Conservation (phyloP, 2,329 filamentous ascomycete genomes). For the Huntiella abstrusa region DNA sequence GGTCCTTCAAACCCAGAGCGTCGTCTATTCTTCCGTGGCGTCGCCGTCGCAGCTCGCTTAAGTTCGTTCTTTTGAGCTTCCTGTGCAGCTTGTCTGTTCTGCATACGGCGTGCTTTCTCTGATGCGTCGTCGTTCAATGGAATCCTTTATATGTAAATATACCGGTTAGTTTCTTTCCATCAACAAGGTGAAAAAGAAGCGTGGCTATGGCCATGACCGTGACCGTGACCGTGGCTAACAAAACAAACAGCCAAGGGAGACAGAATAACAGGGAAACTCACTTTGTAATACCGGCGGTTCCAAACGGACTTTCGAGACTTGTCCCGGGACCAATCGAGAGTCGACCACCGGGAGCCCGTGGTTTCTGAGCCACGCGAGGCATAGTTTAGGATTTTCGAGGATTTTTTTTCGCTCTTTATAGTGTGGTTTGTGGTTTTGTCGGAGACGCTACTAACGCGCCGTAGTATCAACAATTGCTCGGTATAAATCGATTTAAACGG, state of each 20-base stretch:
- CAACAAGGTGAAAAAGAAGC: neutral
- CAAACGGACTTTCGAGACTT: constrained; percentile 33
- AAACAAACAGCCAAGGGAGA: constrained; percentile 4
- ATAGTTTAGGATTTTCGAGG: constrained; percentile 20
- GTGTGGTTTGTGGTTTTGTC: neutral
- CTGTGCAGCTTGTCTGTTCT: constrained; percentile 73
- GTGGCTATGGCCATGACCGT: constrained; percentile 1
- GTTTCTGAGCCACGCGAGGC: constrained; percentile 38
- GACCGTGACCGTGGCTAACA: constrained; percentile 10
- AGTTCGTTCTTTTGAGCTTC: constrained; percentile 86
- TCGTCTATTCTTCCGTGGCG: constrained; percentile 44
- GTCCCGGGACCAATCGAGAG: constrained; percentile 22
- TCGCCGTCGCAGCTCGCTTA: constrained; percentile 53
- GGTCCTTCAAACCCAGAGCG: constrained; percentile 37
- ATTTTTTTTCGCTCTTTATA: neutral
- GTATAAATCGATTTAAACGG: too few relatives aligned
- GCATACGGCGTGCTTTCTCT: constrained; percentile 75
- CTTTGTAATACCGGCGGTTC: constrained; percentile 32
- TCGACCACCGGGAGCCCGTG: constrained; percentile 30
- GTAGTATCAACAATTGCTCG: neutral
- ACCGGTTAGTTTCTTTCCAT: neutral
- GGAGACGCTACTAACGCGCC: neutral
- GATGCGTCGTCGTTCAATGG: constrained; percentile 88
- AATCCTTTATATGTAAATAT: constrained; percentile 26
- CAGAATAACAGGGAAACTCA: constrained; percentile 19